Conservation (phyloP, 1,139 yeast genomes). For the Schwanniomyces etchellsii region DNA sequence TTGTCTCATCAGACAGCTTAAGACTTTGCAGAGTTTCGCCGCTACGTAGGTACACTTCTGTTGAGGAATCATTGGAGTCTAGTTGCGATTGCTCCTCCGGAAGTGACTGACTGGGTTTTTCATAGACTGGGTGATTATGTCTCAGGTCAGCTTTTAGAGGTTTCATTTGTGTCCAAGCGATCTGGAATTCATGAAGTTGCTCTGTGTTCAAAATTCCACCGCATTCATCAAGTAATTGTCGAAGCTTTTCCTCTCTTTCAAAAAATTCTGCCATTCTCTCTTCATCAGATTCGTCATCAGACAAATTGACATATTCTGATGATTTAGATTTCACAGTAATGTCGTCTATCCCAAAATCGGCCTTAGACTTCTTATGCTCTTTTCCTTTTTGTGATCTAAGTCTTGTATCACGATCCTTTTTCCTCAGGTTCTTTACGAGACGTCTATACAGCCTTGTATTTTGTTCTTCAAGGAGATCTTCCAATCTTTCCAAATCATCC, state of each 20-base stretch:
- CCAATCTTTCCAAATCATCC: constrained; percentile 29
- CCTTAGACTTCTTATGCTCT: constrained; percentile 13
- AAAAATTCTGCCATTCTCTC: constrained; percentile 53
- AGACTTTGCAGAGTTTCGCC: no score
- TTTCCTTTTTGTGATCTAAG: background rate
- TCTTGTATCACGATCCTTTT: background rate
- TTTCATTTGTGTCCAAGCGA: constrained; percentile 31
- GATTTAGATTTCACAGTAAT: constrained; percentile 25
- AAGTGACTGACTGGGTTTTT: no score
- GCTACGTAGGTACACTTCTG: no score
- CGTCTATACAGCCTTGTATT: constrained; percentile 18
- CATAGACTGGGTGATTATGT: no score
- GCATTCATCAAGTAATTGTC: constrained; percentile 31
- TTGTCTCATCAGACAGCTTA: no score
- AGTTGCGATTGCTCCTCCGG: no score
- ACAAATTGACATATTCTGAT: constrained; percentile 51
- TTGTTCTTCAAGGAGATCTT: constrained; percentile 7
- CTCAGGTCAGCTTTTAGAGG: no score
- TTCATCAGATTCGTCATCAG: constrained; percentile 65
- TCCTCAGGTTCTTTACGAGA: constrained; percentile 8
- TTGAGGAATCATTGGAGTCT: no score
- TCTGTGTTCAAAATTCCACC: constrained; percentile 37
- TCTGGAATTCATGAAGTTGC: constrained; percentile 33
- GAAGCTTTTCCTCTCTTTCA: constrained; percentile 50
- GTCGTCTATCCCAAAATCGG: constrained; percentile 11